Conservation (phyloP, 2,329 filamentous ascomycete genomes). For the Trichoderma polysporum region DNA sequence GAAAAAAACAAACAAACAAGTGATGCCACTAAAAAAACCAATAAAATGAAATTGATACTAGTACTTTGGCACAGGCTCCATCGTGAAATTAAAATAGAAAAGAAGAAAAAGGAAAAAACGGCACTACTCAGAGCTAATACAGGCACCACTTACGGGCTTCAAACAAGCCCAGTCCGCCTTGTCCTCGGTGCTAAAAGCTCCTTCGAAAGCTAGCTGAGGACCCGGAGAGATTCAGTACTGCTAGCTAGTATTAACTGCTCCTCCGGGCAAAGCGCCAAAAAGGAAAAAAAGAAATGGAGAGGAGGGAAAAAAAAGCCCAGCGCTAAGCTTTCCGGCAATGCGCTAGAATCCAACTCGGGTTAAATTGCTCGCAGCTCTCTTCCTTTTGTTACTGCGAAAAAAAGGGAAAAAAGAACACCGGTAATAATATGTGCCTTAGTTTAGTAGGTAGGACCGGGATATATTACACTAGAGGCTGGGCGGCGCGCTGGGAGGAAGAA, state of each 20-base stretch:
- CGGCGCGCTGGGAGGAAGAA: background rate
- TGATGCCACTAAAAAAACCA: background rate
- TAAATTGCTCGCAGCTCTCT: conserved; percentile 14
- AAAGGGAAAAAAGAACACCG: background rate
- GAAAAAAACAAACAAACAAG: background rate
- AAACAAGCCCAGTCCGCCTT: background rate
- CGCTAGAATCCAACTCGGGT: conserved; percentile 1
- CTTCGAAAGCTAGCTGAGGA: background rate
- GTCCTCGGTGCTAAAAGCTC: background rate
- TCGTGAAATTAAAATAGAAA: background rate
- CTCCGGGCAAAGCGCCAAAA: background rate
- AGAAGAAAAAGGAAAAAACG: background rate
- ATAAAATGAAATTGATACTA: no score
- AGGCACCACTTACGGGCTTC: background rate
- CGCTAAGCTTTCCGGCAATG: background rate
- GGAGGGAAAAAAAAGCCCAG: background rate
- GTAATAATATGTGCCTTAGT: background rate
- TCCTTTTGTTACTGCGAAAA: background rate
- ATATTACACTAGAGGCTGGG: background rate
- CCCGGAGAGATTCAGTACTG: background rate
- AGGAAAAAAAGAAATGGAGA: background rate
- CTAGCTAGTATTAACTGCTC: background rate
- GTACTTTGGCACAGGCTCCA: no score
- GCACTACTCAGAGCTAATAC: conserved; percentile 8
- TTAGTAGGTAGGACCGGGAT: background rate